Base-by-base conservation (phyloP, 2,329 filamentous ascomycete genomes). In the Botryotinia globosa region DNA sequence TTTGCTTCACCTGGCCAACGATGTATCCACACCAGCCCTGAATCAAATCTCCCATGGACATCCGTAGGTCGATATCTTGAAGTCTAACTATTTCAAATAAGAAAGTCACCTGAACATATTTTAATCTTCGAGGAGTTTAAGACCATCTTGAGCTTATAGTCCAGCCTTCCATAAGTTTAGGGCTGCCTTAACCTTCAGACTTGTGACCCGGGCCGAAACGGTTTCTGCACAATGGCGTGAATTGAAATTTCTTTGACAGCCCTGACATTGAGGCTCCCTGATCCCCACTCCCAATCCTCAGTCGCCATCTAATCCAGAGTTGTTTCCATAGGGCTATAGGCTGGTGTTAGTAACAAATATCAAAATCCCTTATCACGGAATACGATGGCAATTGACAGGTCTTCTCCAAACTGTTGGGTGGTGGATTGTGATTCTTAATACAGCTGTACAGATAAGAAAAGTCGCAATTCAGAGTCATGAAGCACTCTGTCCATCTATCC, bases 351-450 rank as follows among this genome's bases (percentile, higher is more conserved):
- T n/a, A 44, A 44, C 20, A 32, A 34, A 62, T 22, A 61, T 32
- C 4, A 45, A 45, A 29, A n/a, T 69, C 56, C 48, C 65, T 56
- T 44, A 25, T 68, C 65, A 68, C 65, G 56, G 48, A 68, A 68
- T 42, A 68, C n/a, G 29, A 62, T 61, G 59, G 67, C 44, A 69
- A 37, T 45, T 51, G 54, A 61, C 12, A 68, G 25, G 39, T 68
- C 51, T 45, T 42, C 61, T 61, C 54, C 63, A 61, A 68, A 68
- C 65, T 44, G 74, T 75, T 74, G 74, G 69, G 76, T 69, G 71
- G 67, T 78, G 78, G 72, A 78, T 79, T 79, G 75, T 77, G 77
- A 74, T 78, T 80, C 77, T 80, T 79, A 75, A 76, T 80, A 80
- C 78, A 80, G 73, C 78, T 79, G 77, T 80, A 80, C 77, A 80